Conservation (phyloP, 106 monocot genomes). For the Phalaenopsis equestris region DNA sequence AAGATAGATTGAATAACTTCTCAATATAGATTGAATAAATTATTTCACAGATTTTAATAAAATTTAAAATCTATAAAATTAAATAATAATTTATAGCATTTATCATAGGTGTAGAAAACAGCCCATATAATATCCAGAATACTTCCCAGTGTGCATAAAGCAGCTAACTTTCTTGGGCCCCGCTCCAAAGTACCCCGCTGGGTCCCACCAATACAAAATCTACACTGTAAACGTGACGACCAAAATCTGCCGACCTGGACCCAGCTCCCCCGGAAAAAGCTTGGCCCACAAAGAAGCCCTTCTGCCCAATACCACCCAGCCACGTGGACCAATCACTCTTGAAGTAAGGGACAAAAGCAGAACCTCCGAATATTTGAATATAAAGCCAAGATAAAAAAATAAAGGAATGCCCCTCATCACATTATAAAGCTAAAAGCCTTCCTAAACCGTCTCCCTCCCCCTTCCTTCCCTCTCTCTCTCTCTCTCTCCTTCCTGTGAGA, state of each 20-base stretch:
- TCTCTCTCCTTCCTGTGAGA: background rate
- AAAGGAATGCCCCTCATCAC: background rate
- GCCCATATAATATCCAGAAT: too few species aligned
- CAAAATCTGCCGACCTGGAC: slow-evolving; percentile 6
- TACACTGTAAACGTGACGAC: background rate
- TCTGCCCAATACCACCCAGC: background rate
- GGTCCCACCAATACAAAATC: background rate
- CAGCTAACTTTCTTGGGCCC: slow-evolving; percentile 1
- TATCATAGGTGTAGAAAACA: too few species aligned
- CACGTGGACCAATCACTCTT: slow-evolving; percentile 2
- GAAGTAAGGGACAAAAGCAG: slow-evolving; percentile 13
- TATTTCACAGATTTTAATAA: too few species aligned
- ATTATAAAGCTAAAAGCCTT: slow-evolving; percentile 18
- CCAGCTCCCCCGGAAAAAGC: slow-evolving; percentile 1
- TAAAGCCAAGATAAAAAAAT: slow-evolving; percentile 12
- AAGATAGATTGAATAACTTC: too few species aligned
- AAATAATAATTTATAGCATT: too few species aligned
- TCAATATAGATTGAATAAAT: too few species aligned
- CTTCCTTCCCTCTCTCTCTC: background rate
- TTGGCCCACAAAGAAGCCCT: background rate
- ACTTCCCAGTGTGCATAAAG: background rate
- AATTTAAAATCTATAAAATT: too few species aligned
- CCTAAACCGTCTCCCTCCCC: background rate
- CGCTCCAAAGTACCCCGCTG: background rate
- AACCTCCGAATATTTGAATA: slow-evolving; percentile 10